Percentiles rank a stretch among this genome's conserved stretches.
Conservation (phyloP, 768 basidiomycete genomes). For the Tubosaeta sp. region DNA sequence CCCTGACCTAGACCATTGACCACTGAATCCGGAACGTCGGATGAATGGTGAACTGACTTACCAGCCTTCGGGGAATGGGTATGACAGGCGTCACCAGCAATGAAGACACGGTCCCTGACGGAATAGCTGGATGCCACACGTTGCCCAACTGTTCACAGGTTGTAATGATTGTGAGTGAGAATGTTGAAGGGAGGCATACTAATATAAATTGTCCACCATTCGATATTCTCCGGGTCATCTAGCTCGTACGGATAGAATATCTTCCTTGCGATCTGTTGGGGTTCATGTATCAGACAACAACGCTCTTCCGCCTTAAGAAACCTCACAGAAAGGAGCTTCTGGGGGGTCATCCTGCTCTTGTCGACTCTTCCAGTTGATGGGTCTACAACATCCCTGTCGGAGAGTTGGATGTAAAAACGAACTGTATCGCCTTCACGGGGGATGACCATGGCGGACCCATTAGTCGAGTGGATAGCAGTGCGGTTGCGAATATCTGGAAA, state of each 20-base stretch:
- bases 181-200: constrained; percentile 36
- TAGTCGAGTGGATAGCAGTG: constrained; percentile 61
- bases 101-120: constrained; percentile 62
- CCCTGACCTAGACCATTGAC: constrained; percentile 51
- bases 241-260: constrained; percentile 56
- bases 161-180: neutral
- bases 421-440: constrained; percentile 68
- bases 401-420: constrained; percentile 68
- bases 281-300: neutral
- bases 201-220: constrained; percentile 75
- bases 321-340: constrained; percentile 50
- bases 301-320: neutral
- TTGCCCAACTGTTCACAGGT: constrained; percentile 53
- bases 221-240: constrained; percentile 42
- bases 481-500: constrained; percentile 74
- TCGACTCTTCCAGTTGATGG: constrained; percentile 48
- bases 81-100: constrained; percentile 73
- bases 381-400: constrained; percentile 43
- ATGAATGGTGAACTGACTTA: constrained; percentile 15
- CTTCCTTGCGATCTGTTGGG: constrained; percentile 47
- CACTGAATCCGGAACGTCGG: neutral
- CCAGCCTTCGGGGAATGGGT: constrained; percentile 67
- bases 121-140: constrained; percentile 65
- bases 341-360: constrained; percentile 46
- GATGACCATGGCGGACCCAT: constrained; percentile 69